Base-by-base conservation (phyloP, 306 rosid genomes). In the Fagus sylvatica region DNA sequence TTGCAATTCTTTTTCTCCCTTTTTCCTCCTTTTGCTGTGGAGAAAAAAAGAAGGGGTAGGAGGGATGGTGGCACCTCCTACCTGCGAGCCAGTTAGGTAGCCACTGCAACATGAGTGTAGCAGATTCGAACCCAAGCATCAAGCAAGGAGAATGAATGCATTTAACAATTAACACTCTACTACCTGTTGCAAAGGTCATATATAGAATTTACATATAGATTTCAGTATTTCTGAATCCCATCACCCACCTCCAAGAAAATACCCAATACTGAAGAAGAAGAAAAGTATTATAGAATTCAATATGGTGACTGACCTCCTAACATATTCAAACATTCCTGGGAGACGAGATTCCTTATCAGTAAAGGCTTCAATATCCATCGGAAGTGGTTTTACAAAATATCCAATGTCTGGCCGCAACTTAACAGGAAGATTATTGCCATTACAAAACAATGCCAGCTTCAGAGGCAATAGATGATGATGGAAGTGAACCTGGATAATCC, bases 401-500 rank as follows among this genome's bases (percentile, higher is more conserved):
- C 97, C 99, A 76, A 96, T 91, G 81, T 93, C 98, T 11, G 99
- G 99, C 85, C 91, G 86, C 77, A 96, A 74, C 78, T 83, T 95
- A 61, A 92, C 94, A 60, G 89, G 86, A 83, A 86, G 80, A 78
- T 71, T 93, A 79, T 83, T 90, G 79, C 90, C 93, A 61, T 91
- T 85, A 84, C 93, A 90, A 87, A 78, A 84, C 71, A 96, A 85
- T 84, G 88, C 85, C 83, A 96, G 79, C 84, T 93, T 93, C 71
- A 91, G 84, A 78, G 99, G 97, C 88, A 96, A 82, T 61, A 96
- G 96, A 74, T 96, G 99, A 87, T 96, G 99, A 85, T 87, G 90
- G 86, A 96, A 96, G 72, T 85, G 91, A 82, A 85, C 98, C 61
- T 91, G 93, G 62, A 93, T 77, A 73, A 76, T 81, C 84, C 88